phyloP scores from a whole-genome alignment of 257 asterid genomes.

The Solanum chilense region DNA sequence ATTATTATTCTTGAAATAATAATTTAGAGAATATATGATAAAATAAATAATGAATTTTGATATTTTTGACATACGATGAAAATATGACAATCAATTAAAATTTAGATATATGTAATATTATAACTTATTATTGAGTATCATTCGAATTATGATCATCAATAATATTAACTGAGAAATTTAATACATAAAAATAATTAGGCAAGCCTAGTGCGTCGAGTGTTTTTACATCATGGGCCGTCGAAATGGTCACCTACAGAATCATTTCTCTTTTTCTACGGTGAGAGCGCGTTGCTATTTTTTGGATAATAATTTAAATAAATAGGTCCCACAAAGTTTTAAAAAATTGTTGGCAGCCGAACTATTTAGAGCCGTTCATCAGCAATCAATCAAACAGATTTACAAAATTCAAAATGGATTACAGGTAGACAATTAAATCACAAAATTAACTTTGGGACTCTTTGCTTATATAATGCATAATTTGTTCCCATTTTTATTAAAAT shows the following conservation, averaged over 20 bases:
- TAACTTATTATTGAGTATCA: no score
- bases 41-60: no score
- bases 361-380: constrained; percentile 36
- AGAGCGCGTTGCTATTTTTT: neutral
- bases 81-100: no score
- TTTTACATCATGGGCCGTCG: neutral
- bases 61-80: rapidly evolving
- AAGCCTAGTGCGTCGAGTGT: neutral
- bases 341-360: constrained; percentile 4
- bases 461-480: neutral
- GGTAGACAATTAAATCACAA: neutral
- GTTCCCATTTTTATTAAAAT: no score
- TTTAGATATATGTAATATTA: no score
- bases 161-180: neutral
- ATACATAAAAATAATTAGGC: no score
- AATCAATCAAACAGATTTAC: constrained; percentile 19
- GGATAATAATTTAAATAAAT: neutral
- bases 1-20: no score
- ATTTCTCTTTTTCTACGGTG: neutral
- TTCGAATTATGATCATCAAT: no score
- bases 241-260: neutral
- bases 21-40: no score
- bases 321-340: neutral
- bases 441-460: neutral
- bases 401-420: constrained; percentile 13